Percentiles rank a stretch among this genome's conserved stretches.
phyloP scores from a whole-genome alignment of 192 early-diverging fungal genomes.

The Thamnidium elegans region DNA sequence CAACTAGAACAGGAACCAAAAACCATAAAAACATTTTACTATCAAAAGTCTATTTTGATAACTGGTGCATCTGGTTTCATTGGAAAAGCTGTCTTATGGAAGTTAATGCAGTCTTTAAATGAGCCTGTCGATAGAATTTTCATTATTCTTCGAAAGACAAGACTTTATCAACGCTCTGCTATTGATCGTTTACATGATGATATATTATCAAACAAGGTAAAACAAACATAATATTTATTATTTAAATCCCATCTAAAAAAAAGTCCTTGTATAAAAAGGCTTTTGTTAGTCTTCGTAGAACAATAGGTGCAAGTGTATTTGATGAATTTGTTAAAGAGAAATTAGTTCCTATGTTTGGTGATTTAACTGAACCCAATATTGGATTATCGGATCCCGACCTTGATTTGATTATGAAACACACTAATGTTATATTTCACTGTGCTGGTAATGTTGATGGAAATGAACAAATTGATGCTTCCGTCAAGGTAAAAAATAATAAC shows the following conservation, averaged over 20 bases:
- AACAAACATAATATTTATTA: background rate
- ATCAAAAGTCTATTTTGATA: constrained; percentile 40
- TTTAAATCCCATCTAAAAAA: background rate
- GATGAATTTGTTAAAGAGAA: constrained; percentile 40
- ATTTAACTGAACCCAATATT: constrained; percentile 31
- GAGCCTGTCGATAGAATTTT: constrained; percentile 35
- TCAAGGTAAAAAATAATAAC: constrained; percentile 41
- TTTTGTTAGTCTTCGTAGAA: constrained; percentile 39
- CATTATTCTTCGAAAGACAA: constrained; percentile 15
- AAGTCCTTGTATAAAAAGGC: constrained; percentile 16
- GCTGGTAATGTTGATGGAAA: constrained; percentile 46
- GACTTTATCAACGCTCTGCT: constrained; percentile 17
- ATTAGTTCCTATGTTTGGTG: constrained; percentile 40
- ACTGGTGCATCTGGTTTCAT: constrained; percentile 55
- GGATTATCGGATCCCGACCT: constrained; percentile 40
- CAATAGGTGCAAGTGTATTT: constrained; percentile 33
- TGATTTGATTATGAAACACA: constrained; percentile 38
- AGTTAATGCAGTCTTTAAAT: constrained; percentile 39
- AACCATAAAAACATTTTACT: constrained; percentile 22
- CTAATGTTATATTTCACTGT: constrained; percentile 45
- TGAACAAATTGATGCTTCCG: constrained; percentile 42
- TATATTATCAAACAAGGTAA: constrained; percentile 35
- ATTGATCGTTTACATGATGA: constrained; percentile 35
- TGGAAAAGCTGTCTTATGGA: constrained; percentile 52
- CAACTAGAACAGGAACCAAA: background rate